These are phyloP conservation scores for Talaromyces islandicus DNA, from an alignment of 2,329 filamentous ascomycete genomes.

Conservation along the genomic window DNA sequence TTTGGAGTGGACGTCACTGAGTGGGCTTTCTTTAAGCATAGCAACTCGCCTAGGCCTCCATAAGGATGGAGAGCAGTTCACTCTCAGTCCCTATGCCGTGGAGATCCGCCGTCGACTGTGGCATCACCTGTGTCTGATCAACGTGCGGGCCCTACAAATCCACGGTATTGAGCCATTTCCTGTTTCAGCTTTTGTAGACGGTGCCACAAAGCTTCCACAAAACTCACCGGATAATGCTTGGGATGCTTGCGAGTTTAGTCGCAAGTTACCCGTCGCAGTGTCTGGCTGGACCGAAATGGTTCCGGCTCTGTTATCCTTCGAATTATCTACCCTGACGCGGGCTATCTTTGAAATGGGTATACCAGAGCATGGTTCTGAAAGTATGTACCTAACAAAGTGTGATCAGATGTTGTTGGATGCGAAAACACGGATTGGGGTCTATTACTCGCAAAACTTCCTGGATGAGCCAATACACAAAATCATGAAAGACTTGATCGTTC, in stretches of 20 bases:
- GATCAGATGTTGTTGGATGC: background rate
- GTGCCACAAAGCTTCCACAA: background rate
- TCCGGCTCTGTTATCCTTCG: background rate
- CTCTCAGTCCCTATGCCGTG: background rate
- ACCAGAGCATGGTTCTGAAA: background rate
- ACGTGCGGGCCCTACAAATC: background rate
- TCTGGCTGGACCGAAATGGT: background rate
- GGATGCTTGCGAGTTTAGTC: background rate
- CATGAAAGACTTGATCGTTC: background rate
- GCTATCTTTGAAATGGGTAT: background rate
- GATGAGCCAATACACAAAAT: background rate
- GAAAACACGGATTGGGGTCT: background rate
- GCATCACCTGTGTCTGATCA: background rate
- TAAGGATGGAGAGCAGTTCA: background rate
- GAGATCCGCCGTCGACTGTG: background rate
- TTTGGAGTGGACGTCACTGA: background rate
- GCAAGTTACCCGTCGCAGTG: background rate
- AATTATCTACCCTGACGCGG: background rate
- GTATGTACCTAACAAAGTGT: background rate
- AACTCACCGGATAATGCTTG: background rate
- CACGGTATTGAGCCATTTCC: background rate
- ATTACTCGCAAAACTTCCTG: background rate
- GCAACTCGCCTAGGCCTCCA: background rate
- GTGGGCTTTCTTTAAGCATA: background rate
- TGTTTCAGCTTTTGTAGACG: background rate